These are phyloP conservation scores for Artomyces pyxidatus DNA, from an alignment of 768 basidiomycete genomes.

Conservation along the genomic window DNA sequence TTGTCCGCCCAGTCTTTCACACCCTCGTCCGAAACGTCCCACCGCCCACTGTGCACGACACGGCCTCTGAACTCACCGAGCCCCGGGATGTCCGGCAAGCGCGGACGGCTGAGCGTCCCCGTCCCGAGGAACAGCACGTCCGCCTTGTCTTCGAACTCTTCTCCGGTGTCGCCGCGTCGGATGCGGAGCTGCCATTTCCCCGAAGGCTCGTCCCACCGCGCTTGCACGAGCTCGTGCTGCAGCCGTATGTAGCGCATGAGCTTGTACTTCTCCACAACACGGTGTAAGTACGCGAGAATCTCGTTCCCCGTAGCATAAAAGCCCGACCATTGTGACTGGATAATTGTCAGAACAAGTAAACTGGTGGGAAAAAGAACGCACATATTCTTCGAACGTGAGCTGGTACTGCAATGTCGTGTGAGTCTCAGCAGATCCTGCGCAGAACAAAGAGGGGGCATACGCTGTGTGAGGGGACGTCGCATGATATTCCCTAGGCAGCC, in stretches of 20 bases:
- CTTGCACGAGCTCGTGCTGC: conserved; percentile 43
- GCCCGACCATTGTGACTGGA: conserved; percentile 14
- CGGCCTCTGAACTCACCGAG: conserved; percentile 26
- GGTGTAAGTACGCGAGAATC: conserved; percentile 46
- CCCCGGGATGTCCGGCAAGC: conserved; percentile 31
- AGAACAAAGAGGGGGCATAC: neutral
- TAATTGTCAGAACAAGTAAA: neutral
- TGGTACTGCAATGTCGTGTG: conserved; percentile 1
- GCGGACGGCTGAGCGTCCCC: conserved; percentile 31
- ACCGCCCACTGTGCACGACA: conserved; percentile 31
- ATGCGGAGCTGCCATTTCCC: conserved; percentile 53
- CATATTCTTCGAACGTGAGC: conserved; percentile 11
- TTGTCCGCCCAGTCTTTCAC: conserved; percentile 14
- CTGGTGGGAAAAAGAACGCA: neutral
- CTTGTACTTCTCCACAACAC: conserved; percentile 48
- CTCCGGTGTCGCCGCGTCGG: conserved; percentile 16
- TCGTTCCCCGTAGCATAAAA: conserved; percentile 20
- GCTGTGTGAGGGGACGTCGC: conserved; percentile 10
- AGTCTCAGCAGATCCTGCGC: neutral
- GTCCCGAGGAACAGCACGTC: conserved; percentile 28
- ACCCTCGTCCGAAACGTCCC: conserved; percentile 8
- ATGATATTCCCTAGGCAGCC: conserved; percentile 4
- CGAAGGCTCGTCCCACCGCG: conserved; percentile 38
- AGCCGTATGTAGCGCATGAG: conserved; percentile 46
- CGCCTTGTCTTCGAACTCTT: conserved; percentile 14